Evolutionary conservation across 352 stramenopile species (phyloP).

Genomic region (Phytophthora podocarpi): DNA sequence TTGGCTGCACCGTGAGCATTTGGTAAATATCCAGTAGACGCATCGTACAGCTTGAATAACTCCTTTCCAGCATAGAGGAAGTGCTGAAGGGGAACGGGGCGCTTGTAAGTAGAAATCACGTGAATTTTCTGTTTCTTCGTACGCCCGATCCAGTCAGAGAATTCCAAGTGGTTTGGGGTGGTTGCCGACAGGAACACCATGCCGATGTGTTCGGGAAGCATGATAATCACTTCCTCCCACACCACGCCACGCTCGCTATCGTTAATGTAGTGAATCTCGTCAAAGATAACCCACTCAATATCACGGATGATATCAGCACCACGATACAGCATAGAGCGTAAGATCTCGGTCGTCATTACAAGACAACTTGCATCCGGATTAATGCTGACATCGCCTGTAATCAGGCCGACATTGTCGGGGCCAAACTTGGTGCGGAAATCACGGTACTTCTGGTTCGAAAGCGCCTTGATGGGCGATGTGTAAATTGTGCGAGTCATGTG

Average conservation of each 20-base stretch:
- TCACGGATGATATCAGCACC: conserved; percentile 97
- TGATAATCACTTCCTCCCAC: conserved; percentile 98
- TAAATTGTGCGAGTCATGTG: conserved; percentile 95
- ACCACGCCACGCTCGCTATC: conserved; percentile 98
- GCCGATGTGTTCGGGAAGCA: conserved; percentile 96
- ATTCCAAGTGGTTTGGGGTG: conserved; percentile 98
- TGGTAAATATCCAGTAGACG: conserved; percentile 55
- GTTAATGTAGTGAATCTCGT: conserved; percentile 99
- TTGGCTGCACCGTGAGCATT: conserved; percentile 65
- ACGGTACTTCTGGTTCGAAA: conserved; percentile 99
- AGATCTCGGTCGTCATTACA: conserved; percentile 99
- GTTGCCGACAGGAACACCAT: conserved; percentile 99
- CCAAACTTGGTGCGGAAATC: conserved; percentile 96
- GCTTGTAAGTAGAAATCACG: conserved; percentile 97
- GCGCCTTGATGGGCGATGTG: conserved; percentile 98
- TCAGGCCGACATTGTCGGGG: conserved; percentile 94
- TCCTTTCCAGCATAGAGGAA: conserved; percentile 96
- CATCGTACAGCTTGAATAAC: conserved; percentile 87
- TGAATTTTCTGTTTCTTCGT: conserved; percentile 97
- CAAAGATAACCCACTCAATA: conserved; percentile 98
- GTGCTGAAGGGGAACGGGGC: conserved; percentile 96
- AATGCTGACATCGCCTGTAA: conserved; percentile 98
- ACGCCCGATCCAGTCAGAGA: conserved; percentile 98
- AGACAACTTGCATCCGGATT: conserved; percentile 96
- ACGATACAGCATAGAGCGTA: conserved; percentile 95